Percentiles rank a stretch among this genome's conserved stretches.
phyloP scores from a whole-genome alignment of 108 stramenopile genomes.

The Skeletonema marinoi region DNA sequence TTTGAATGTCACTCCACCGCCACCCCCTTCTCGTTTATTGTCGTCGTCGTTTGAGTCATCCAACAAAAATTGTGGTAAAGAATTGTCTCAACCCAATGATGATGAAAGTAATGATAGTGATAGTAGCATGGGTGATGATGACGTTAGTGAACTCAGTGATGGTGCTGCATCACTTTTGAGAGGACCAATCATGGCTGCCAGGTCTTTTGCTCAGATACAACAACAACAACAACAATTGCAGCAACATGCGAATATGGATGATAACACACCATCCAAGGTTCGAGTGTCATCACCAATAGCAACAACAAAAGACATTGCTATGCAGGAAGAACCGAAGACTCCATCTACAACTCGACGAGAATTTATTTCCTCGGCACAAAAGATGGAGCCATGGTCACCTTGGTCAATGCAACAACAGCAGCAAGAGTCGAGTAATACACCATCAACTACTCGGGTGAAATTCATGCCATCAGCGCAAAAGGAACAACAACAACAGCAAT shows the following conservation, averaged over 20 bases:
- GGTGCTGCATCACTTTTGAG: constrained; percentile 29
- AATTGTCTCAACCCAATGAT: neutral
- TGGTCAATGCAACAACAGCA: neutral
- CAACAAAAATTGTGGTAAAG: neutral
- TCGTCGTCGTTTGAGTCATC: neutral
- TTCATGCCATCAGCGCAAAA: neutral
- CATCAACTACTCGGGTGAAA: neutral
- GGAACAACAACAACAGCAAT: neutral
- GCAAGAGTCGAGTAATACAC: neutral
- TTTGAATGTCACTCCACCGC: constrained; percentile 22
- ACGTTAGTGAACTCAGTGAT: constrained; percentile 4
- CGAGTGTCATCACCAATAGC: neutral
- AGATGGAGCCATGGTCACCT: neutral
- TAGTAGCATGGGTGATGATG: neutral
- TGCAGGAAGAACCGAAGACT: neutral
- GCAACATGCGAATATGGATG: neutral
- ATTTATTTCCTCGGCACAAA: constrained; percentile 1
- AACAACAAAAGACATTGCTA: too few species aligned
- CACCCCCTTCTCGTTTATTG: neutral
- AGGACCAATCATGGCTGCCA: constrained; percentile 46
- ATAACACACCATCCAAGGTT: neutral
- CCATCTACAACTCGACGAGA: neutral
- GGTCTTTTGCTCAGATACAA: constrained; percentile 7
- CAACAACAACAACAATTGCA: neutral
- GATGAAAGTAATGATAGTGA: neutral